Base-by-base conservation (phyloP, 352 stramenopile genomes). In the Phytophthora multivora region DNA sequence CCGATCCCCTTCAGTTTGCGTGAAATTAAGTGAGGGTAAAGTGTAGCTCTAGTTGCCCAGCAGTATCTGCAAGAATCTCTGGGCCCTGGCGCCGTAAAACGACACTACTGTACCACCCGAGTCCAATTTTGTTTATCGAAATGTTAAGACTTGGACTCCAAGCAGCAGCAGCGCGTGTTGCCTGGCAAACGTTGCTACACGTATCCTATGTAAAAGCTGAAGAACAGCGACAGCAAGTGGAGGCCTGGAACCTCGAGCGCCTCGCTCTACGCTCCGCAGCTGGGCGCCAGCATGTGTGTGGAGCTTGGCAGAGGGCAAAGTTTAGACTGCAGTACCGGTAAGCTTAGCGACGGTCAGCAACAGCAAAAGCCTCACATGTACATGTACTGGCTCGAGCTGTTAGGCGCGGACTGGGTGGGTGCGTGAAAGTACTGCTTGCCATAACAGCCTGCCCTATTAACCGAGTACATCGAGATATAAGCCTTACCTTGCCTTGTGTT, bases 251-350 rank as follows among this genome's bases (percentile, higher is more conserved):
- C 21, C 21, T 4, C 21, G 4, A 35, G 8, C 36, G 54, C 41
- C 25, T 47, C 31, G 42, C 42, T 53, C 41, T 47, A 16, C 42
- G 31, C 42, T 41, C 10, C 15, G 21, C 54, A 54, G 35, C 41
- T 54, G 42, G 23, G 5, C 16, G 35, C 31, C 21, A 28, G 23
- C 16, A 31, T 26, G 10, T 53, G 21, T 36, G 35, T 43, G 39
- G 36, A 51, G 54, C 38, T 54, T 15, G 45, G 55, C 26, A 63
- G 45, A 63, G 46, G 45, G n/a, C 55, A 39, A 55, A 25, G 26
- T 30, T 30, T 4, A 2, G 21, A 4, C 21, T 23, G 21, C 21
- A 23, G 21, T 23, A 23, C n/a, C 21, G 21, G 4, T 23, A 23
- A 23, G 21, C 21, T 23, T 30, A 30, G 26, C 19, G 38, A 19